Evolutionary conservation across 805 yeast genomes (phyloP).

Genomic region (Candida ficus): DNA sequence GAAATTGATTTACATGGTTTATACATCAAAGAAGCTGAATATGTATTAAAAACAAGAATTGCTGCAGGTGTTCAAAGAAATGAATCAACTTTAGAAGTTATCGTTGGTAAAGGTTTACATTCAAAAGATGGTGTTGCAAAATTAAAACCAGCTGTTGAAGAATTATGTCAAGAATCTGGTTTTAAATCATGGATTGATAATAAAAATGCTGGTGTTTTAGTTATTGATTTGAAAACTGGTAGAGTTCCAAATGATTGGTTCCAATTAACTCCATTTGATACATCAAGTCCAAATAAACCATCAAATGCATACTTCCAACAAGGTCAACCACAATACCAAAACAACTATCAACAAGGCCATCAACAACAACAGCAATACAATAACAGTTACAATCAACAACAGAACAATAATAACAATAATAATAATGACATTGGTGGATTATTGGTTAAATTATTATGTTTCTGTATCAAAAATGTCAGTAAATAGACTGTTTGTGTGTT

Average conservation of each 20-base stretch:
- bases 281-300: conserved; percentile 22
- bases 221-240: conserved; percentile 56
- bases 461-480: conserved; percentile 29
- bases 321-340: conserved; percentile 25
- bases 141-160: conserved; percentile 83
- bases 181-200: conserved; percentile 58
- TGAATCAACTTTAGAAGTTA: conserved; percentile 66
- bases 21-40: conserved; percentile 83
- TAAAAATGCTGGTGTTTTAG: conserved; percentile 75
- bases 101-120: conserved; percentile 92
- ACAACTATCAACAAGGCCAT: conserved; percentile 16
- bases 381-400: conserved; percentile 16
- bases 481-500: not conserved
- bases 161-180: conserved; percentile 61
- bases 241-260: conserved; percentile 37
- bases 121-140: conserved; percentile 80
- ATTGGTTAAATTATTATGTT: conserved; percentile 29
- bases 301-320: conserved; percentile 29
- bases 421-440: conserved; percentile 13
- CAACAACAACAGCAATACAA: conserved; percentile 18
- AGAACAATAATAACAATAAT: conserved; percentile 13
- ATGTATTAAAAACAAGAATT: conserved; percentile 67
- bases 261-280: conserved; percentile 9
- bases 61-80: conserved; percentile 52
- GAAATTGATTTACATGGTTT: conserved; percentile 94